phyloP scores from a whole-genome alignment of 1,139 yeast species.

The Yamadazyma oceani region DNA sequence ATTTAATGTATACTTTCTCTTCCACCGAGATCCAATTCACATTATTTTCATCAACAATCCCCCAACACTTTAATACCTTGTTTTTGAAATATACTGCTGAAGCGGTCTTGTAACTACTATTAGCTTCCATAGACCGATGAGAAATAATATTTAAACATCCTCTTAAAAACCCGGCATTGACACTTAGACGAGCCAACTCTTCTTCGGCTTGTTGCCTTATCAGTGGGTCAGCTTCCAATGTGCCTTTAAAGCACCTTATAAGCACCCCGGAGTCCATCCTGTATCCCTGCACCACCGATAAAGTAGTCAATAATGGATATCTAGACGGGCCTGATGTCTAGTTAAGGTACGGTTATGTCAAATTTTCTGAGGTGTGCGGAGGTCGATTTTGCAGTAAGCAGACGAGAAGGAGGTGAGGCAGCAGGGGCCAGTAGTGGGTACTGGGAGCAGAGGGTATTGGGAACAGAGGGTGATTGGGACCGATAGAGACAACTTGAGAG shows the following conservation, averaged over 20 bases:
- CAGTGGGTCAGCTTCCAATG: conserved; percentile 67
- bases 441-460: too few relatives aligned
- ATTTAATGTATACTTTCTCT: conserved; percentile 73
- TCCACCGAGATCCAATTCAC: conserved; percentile 50
- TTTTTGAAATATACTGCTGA: conserved; percentile 90
- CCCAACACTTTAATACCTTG: conserved; percentile 68
- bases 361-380: too few relatives aligned
- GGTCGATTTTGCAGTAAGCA: too few relatives aligned
- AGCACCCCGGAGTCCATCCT: conserved; percentile 1
- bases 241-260: conserved; percentile 78
- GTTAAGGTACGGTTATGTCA: too few relatives aligned
- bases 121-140: conserved; percentile 20
- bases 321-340: too few relatives aligned
- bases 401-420: too few relatives aligned
- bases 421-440: too few relatives aligned
- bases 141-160: conserved; percentile 73
- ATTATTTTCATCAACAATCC: conserved; percentile 23
- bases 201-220: conserved; percentile 70
- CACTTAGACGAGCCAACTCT: conserved; percentile 57
- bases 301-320: too few relatives aligned
- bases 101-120: conserved; percentile 50
- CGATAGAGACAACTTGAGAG: too few relatives aligned
- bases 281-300: not conserved
- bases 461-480: too few relatives aligned
- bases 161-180: conserved; percentile 71